Evolutionary conservation across 2,329 filamentous ascomycete species (phyloP).

Genomic region (Cladobotryum mycophilum): DNA sequence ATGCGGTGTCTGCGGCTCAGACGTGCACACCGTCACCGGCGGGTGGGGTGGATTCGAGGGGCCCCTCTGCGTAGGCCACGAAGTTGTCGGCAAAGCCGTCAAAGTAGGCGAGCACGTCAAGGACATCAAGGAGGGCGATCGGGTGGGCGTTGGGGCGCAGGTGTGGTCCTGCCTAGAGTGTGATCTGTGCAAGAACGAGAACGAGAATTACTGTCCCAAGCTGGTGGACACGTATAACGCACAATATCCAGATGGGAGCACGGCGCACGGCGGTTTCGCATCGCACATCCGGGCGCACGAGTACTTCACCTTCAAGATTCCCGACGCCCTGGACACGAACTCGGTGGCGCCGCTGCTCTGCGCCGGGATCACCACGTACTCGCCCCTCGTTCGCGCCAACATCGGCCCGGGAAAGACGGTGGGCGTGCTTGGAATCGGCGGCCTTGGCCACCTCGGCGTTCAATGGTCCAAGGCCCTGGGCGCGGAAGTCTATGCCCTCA

Average conservation of each 20-base stretch:
- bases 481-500: constrained; percentile 59
- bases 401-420: constrained; percentile 65
- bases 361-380: constrained; percentile 68
- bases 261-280: constrained; percentile 59
- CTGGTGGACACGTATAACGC: constrained; percentile 51
- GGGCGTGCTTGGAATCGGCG: constrained; percentile 66
- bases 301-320: constrained; percentile 56
- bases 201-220: constrained; percentile 45
- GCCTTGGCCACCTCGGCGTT: constrained; percentile 67
- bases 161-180: constrained; percentile 50
- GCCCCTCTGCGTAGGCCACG: constrained; percentile 50
- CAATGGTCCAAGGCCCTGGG: constrained; percentile 66
- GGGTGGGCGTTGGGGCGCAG: constrained; percentile 59
- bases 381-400: constrained; percentile 59
- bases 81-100: constrained; percentile 51
- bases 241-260: constrained; percentile 51
- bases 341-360: constrained; percentile 65
- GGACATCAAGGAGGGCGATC: constrained; percentile 53
- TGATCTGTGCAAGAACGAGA: constrained; percentile 38
- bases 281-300: constrained; percentile 44
- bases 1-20: constrained; percentile 59
- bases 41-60: constrained; percentile 46
- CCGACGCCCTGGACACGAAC: constrained; percentile 43
- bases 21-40: constrained; percentile 52
- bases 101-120: constrained; percentile 40